Base-by-base conservation (phyloP, 129 eudicot genomes). In the Sambucus nigra region DNA sequence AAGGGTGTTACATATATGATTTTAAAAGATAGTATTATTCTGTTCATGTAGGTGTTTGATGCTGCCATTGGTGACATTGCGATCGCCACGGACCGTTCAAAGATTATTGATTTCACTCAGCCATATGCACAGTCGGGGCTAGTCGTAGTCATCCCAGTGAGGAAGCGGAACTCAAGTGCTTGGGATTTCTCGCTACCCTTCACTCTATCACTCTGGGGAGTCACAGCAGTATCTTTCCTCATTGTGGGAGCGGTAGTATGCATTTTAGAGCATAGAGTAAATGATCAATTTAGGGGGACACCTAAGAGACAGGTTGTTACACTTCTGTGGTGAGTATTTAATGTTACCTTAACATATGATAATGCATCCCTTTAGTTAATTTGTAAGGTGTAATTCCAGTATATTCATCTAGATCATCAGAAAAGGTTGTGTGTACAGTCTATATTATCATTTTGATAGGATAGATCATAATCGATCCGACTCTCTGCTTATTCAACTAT, bases 11-110 rank as follows among this genome's bases (percentile, higher is more conserved):
- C 38, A 35, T 35, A 7, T 35, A 3, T 7, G 12, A 35, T 35
- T 2, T 35, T 35, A 56, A 33, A 12, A 33, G 2, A 13, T 56
- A 17, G 57, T 14, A 51, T 12, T 17, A 12, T 29, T 3, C 29
- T 26, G 16, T 12, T 25, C 5, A 11, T 15, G 24, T 63, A 88
- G 96, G 68, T 42, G 50, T 80, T 71, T 65, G 96, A 88, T 69
- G 96, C 89, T 55, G 96, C 73, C 39, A 82, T 88, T 47, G 96
- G 96, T 26, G 96, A 88, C 55, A 75, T 88, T 62, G 89, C 94
- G 14, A 83, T 88, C 40, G 78, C 72, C 28, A 74, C 84, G 39
- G 80, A 83, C 55, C 82, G 96, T 42, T 80, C 96, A 15, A 80
- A 56, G 53, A 70, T 74, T 19, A 94, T 83, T 73, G 96, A 88